Evolutionary conservation across 305 asterid species (phyloP).

Genomic region (Solanum hybrid): DNA sequence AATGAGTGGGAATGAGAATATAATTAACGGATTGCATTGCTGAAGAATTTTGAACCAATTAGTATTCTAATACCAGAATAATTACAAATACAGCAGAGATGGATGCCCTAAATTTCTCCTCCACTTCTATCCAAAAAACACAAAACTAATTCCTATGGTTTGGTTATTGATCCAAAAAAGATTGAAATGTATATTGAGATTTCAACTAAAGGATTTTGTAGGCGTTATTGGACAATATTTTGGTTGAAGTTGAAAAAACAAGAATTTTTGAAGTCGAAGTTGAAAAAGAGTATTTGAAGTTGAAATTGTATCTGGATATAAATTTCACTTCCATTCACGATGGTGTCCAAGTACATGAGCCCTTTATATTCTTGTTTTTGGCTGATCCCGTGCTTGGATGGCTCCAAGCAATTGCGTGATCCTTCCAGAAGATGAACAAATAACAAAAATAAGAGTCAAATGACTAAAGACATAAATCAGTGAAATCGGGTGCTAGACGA

Average conservation of each 20-base stretch:
- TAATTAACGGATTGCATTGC: background rate
- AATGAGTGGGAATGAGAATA: background rate
- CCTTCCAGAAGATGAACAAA: background rate
- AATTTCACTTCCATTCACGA: background rate
- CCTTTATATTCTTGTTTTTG: background rate
- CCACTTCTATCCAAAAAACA: background rate
- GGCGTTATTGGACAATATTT: background rate
- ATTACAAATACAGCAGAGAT: background rate
- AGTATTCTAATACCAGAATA: background rate
- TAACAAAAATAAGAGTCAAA: background rate
- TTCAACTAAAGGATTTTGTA: background rate
- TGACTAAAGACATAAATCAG: background rate
- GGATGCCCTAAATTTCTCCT: background rate
- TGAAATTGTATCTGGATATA: background rate
- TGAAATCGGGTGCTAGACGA: background rate
- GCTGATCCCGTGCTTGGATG: background rate
- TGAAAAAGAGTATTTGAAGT: background rate
- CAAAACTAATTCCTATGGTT: background rate
- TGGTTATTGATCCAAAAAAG: background rate
- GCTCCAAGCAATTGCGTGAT: background rate
- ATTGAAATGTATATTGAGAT: background rate
- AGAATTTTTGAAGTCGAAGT: background rate
- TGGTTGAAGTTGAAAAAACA: background rate
- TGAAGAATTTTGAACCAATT: background rate
- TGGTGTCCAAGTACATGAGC: background rate